Conservation (phyloP, 257 asterid genomes). For the Coffea canephora region DNA sequence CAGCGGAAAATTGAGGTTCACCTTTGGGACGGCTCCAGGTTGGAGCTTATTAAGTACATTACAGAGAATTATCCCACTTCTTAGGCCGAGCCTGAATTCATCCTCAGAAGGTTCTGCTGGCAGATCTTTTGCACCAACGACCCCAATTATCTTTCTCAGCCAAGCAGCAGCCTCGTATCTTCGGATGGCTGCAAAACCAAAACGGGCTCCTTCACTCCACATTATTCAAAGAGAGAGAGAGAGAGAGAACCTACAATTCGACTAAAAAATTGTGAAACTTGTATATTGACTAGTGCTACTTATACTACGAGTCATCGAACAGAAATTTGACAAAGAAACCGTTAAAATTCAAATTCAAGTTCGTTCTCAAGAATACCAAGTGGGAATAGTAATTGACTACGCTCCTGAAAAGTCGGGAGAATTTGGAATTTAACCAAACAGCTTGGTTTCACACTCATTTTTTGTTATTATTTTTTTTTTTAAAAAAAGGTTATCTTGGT, state of each 20-base stretch:
- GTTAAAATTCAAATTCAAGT: background rate
- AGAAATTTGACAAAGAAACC: background rate
- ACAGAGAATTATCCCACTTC: constrained; percentile 95
- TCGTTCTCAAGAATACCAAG: background rate
- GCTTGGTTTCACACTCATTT: background rate
- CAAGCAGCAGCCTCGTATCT: constrained; percentile 90
- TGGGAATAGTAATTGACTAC: background rate
- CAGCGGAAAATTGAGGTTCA: constrained; percentile 9
- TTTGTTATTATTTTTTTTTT: background rate
- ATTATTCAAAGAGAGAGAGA: background rate
- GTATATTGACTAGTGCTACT: background rate
- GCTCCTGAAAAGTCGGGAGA: background rate
- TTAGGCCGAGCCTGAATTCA: constrained; percentile 81
- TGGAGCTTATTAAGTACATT: constrained; percentile 80
- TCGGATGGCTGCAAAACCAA: constrained; percentile 54
- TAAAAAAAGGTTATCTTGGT: background rate
- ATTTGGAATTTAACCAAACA: background rate
- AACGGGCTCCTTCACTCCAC: constrained; percentile 15
- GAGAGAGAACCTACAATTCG: background rate
- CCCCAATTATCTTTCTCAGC: constrained; percentile 84
- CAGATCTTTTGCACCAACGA: constrained; percentile 82
- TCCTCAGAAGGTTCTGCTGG: constrained; percentile 99
- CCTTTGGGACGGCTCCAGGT: constrained; percentile 91
- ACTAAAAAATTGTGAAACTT: background rate
- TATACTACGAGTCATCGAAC: background rate